phyloP scores from a whole-genome alignment of 2,329 filamentous ascomycete species.

The Hyphodiscus sp. region DNA sequence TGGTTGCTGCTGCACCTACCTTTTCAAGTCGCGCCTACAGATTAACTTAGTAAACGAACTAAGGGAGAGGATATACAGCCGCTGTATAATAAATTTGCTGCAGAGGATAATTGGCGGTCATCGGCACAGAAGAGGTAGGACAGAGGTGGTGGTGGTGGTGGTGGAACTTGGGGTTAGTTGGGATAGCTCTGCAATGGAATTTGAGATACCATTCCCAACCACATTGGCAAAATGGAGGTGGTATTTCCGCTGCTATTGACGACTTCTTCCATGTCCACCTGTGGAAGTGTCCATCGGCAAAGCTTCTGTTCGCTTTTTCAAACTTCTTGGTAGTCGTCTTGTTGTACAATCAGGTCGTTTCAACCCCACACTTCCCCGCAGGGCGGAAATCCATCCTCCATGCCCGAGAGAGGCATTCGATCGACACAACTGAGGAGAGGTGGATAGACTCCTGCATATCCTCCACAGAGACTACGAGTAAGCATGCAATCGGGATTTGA shows the following conservation, averaged over 20 bases:
- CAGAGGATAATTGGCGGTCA: conserved; percentile 91
- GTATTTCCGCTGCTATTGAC: too few species aligned
- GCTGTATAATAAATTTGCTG: conserved; percentile 84
- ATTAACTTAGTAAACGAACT: conserved; percentile 83
- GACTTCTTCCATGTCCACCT: too few species aligned
- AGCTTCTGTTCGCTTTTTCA: too few species aligned
- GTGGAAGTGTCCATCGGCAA: too few species aligned
- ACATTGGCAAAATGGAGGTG: too few species aligned
- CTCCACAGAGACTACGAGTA: not conserved
- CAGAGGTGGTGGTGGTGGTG: conserved; percentile 76
- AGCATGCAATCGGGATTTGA: not conserved
- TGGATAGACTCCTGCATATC: not conserved
- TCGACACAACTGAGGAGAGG: not conserved
- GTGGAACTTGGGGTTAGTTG: conserved; percentile 80
- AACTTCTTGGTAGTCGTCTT: too few species aligned
- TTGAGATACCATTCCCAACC: not conserved
- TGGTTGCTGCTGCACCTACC: conserved; percentile 94
- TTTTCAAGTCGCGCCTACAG: conserved; percentile 95
- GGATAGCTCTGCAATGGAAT: not conserved
- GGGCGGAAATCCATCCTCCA: too few species aligned
- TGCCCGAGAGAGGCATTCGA: not conserved
- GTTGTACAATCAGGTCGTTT: too few species aligned
- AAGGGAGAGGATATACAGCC: conserved; percentile 93
- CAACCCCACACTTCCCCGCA: not conserved
- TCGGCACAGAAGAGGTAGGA: conserved; percentile 82